These are phyloP conservation scores for Telopea speciosissima DNA, from an alignment of 177 flowering plant genomes.

Conservation along the genomic window DNA sequence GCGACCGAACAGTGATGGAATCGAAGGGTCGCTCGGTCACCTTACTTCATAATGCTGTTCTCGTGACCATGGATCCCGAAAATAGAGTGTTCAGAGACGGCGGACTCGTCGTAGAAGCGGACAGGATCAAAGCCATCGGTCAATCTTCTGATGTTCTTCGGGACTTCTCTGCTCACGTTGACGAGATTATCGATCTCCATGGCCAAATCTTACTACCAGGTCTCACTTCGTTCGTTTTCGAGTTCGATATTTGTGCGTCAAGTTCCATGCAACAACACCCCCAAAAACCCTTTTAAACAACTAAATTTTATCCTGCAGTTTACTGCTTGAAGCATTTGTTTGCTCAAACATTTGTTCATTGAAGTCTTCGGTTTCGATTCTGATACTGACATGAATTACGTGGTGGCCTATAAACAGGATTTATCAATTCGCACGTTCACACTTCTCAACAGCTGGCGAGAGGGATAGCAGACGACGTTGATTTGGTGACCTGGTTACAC, in stretches of 20 bases:
- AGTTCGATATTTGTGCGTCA: background rate
- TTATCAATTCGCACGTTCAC: constrained; percentile 85
- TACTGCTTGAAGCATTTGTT: too few species aligned
- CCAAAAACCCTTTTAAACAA: background rate
- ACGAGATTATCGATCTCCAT: constrained; percentile 44
- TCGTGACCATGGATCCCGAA: constrained; percentile 65
- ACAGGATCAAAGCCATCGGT: constrained; percentile 54
- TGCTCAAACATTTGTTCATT: background rate
- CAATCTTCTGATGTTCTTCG: constrained; percentile 48
- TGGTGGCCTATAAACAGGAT: constrained; percentile 28
- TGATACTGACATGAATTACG: background rate
- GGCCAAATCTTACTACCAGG: constrained; percentile 71
- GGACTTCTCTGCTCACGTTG: constrained; percentile 28
- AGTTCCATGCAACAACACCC: too few species aligned
- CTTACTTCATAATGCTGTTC: constrained; percentile 50
- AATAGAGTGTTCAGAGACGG: constrained; percentile 54
- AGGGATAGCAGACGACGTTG: constrained; percentile 94
- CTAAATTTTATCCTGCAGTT: too few species aligned
- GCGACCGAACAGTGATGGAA: constrained; percentile 9
- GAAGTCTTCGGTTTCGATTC: background rate
- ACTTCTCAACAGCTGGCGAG: constrained; percentile 85
- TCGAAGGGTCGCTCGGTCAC: constrained; percentile 12
- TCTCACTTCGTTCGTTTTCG: constrained; percentile 8
- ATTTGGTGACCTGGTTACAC: constrained; percentile 82
- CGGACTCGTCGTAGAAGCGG: constrained; percentile 40